Evolutionary conservation across 2,329 filamentous ascomycete genomes (phyloP).

Genomic region (Curvularia lunata): DNA sequence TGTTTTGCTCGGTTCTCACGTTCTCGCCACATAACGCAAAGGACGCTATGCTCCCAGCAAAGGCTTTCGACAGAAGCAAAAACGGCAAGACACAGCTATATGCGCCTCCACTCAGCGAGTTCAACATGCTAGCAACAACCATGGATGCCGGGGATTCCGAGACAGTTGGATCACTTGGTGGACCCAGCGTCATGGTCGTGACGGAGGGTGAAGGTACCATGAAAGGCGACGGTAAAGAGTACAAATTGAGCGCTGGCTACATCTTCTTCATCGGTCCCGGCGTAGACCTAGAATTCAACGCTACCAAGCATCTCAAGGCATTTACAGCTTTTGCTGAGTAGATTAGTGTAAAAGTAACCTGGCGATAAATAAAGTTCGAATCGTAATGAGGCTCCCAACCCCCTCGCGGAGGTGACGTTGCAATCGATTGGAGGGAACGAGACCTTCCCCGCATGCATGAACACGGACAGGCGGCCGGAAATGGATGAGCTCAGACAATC

Average conservation of each 20-base stretch:
- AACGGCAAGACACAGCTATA: constrained; percentile 69
- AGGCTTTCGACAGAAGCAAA: constrained; percentile 58
- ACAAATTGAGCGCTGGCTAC: constrained; percentile 65
- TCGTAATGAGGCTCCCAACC: constrained; percentile 20
- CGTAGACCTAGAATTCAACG: constrained; percentile 55
- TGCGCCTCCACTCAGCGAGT: constrained; percentile 72
- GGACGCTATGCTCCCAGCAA: constrained; percentile 62
- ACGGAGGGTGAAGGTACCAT: constrained; percentile 65
- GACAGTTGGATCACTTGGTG: constrained; percentile 60
- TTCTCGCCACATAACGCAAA: constrained; percentile 67
- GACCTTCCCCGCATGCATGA: constrained; percentile 23
- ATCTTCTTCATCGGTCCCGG: constrained; percentile 72
- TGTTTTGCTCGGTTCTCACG: constrained; percentile 68
- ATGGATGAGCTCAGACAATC: neutral
- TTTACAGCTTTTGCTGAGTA: constrained; percentile 58
- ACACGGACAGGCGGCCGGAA: neutral
- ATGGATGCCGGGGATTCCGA: constrained; percentile 66
- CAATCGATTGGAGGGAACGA: constrained; percentile 27
- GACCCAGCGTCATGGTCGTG: constrained; percentile 69
- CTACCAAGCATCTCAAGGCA: constrained; percentile 53
- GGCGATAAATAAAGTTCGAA: neutral
- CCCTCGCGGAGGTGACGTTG: constrained; percentile 16
- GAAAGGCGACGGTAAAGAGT: constrained; percentile 59
- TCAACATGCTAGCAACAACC: constrained; percentile 68
- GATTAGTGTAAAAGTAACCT: neutral